These are phyloP conservation scores for Seiridium unicorne DNA, from an alignment of 2,329 filamentous ascomycete genomes.

Conservation along the genomic window DNA sequence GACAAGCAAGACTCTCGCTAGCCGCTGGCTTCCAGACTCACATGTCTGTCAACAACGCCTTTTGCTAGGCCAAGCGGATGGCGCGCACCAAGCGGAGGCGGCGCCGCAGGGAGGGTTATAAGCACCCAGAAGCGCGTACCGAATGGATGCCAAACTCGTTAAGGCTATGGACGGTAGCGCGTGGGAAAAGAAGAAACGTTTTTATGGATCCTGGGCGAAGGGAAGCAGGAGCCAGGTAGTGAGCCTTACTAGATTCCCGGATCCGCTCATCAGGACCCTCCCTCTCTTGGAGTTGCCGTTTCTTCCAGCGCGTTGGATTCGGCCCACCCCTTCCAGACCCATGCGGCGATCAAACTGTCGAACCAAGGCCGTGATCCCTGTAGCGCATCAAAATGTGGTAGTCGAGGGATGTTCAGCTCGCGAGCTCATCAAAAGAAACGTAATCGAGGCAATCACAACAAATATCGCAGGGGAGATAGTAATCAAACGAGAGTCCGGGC, in stretches of 20 bases:
- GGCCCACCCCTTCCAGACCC: background rate
- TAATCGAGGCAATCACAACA: background rate
- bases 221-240: background rate
- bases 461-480: background rate
- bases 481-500: background rate
- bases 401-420: background rate
- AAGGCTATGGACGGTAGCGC: background rate
- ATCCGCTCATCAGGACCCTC: background rate
- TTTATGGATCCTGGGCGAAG: background rate
- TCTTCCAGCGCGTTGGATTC: conserved; percentile 5
- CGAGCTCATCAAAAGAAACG: background rate
- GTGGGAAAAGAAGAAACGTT: background rate
- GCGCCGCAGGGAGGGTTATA: too few relatives aligned
- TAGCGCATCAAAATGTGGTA: conserved; percentile 3
- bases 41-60: too few relatives aligned
- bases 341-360: conserved; percentile 2
- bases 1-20: too few relatives aligned
- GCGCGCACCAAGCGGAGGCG: too few relatives aligned
- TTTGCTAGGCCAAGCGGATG: too few relatives aligned
- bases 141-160: background rate
- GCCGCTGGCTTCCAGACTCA: too few relatives aligned
- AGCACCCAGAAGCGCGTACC: background rate
- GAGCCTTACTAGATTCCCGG: too few relatives aligned
- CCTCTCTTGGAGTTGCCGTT: conserved; percentile 4
- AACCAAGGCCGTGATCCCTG: background rate